A percentile compares a stretch with the other conserved stretches of the same genome.
phyloP scores from a whole-genome alignment of 164 flowering plant species.

The Tetrastigma voinierianum region DNA sequence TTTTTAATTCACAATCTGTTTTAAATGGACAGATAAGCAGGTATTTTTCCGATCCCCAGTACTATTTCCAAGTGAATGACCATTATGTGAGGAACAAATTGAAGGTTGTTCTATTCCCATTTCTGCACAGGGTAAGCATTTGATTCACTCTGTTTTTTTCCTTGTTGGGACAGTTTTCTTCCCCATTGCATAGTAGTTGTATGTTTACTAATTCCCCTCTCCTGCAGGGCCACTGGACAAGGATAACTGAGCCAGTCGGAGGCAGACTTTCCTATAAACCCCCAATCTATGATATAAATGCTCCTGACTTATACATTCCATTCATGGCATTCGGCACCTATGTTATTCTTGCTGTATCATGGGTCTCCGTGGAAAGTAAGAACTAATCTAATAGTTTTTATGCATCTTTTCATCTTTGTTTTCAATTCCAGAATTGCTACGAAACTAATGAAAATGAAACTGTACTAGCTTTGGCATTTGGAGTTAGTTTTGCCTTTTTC shows the following conservation, averaged over 20 bases:
- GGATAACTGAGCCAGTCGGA: conserved; percentile 54
- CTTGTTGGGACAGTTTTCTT: neutral
- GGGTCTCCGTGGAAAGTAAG: conserved; percentile 51
- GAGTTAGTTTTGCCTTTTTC: neutral
- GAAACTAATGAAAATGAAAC: neutral
- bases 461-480: neutral
- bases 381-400: neutral
- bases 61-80: conserved; percentile 58
- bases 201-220: neutral
- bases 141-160: neutral
- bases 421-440: neutral
- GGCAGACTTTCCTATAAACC: conserved; percentile 53
- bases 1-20: neutral
- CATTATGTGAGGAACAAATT: conserved; percentile 59
- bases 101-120: conserved; percentile 53
- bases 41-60: conserved; percentile 54
- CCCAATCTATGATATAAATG: conserved; percentile 54
- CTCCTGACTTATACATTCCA: conserved; percentile 54
- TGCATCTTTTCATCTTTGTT: neutral
- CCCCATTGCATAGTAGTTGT: neutral
- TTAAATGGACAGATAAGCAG: conserved; percentile 38
- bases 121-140: conserved; percentile 45
- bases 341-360: conserved; percentile 49
- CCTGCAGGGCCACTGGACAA: conserved; percentile 52
- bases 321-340: conserved; percentile 56